A percentile compares a stretch with the other conserved stretches of the same genome.
Evolutionary conservation across 768 basidiomycete genomes (phyloP).

Genomic region (Wakefieldia striispora): DNA sequence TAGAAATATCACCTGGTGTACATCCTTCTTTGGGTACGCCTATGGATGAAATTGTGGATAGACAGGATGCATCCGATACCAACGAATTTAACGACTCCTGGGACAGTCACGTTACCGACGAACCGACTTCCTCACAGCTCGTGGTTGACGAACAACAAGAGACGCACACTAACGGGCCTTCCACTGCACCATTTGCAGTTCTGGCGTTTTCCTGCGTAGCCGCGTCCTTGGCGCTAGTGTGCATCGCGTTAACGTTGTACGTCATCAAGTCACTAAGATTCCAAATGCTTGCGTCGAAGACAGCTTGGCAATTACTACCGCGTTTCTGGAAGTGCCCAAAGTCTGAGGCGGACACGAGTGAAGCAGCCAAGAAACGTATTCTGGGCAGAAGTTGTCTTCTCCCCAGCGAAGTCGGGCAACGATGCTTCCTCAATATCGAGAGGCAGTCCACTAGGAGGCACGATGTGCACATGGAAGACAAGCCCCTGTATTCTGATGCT

Average conservation of each 20-base stretch:
- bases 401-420: background rate
- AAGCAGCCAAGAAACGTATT: constrained; percentile 1
- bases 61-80: constrained; percentile 20
- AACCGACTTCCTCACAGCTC: background rate
- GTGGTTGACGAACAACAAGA: background rate
- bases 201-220: constrained; percentile 26
- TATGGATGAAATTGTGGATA: constrained; percentile 22
- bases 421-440: constrained; percentile 1
- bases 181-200: constrained; percentile 14
- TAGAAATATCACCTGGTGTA: constrained; percentile 13
- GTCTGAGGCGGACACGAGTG: background rate
- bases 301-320: constrained; percentile 24
- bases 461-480: constrained; percentile 1
- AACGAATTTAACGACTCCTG: constrained; percentile 3
- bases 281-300: constrained; percentile 19
- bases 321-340: constrained; percentile 9
- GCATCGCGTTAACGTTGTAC: constrained; percentile 20
- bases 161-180: background rate
- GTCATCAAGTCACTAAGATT: constrained; percentile 18
- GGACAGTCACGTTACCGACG: background rate
- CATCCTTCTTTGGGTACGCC: constrained; percentile 20
- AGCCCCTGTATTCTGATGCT: constrained; percentile 6
- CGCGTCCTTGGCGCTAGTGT: constrained; percentile 24
- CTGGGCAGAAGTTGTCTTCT: background rate
- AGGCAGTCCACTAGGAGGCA: constrained; percentile 1